These are phyloP conservation scores for Lactifluus volemus DNA, from an alignment of 768 basidiomycete species.

Conservation along the genomic window DNA sequence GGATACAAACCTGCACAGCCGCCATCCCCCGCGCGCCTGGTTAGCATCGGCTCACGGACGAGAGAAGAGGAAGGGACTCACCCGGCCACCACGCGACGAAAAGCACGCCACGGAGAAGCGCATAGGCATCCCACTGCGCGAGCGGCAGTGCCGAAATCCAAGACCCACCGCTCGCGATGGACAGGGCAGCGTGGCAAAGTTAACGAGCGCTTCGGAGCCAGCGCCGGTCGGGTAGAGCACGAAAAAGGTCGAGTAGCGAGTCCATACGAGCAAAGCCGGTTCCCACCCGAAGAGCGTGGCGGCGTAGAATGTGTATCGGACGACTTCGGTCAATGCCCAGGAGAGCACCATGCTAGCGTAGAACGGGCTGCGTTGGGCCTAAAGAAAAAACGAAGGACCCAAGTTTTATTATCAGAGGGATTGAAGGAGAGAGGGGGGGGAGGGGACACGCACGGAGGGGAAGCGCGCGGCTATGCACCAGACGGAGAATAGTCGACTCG, in stretches of 20 bases:
- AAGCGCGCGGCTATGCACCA: conserved; percentile 75
- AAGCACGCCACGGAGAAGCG: conserved; percentile 35
- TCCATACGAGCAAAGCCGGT: conserved; percentile 42
- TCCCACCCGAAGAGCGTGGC: conserved; percentile 50
- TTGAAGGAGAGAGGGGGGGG: not conserved
- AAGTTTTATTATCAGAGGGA: too few relatives aligned
- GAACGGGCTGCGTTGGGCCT: conserved; percentile 66
- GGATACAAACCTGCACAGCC: conserved; percentile 36
- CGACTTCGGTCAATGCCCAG: conserved; percentile 87
- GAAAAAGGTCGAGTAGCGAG: conserved; percentile 92
- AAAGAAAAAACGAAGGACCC: too few relatives aligned
- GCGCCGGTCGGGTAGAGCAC: conserved; percentile 92
- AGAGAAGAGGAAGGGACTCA: conserved; percentile 29
- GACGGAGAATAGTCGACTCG: conserved; percentile 71
- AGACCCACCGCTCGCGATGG: conserved; percentile 26
- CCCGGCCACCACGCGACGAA: conserved; percentile 88
- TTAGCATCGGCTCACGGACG: not conserved
- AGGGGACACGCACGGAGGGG: conserved; percentile 45
- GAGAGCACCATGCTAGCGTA: conserved; percentile 89
- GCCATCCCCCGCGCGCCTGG: not conserved
- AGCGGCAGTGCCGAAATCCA: conserved; percentile 15
- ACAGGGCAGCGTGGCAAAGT: conserved; percentile 62
- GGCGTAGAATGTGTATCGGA: conserved; percentile 88
- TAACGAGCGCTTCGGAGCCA: conserved; percentile 79
- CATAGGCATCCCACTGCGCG: conserved; percentile 35